Evolutionary conservation across 208 protist genomes (phyloP), one percentile per base, ranked within the genome.

Genomic region (Naegleria lovaniensis): DNA sequence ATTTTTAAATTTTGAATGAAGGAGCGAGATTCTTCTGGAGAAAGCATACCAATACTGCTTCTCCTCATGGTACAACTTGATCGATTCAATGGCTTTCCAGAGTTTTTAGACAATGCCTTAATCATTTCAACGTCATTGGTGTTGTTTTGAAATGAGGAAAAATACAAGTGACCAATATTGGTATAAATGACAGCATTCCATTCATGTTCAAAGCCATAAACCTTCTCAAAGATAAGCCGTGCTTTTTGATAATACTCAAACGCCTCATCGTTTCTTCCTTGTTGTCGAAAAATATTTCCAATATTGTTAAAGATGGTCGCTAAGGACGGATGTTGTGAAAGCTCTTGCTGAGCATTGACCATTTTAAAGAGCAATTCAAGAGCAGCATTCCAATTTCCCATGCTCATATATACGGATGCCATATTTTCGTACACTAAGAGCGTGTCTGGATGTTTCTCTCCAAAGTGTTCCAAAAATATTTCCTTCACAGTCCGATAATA

Each of bases 241-340:
- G 22, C 11, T 41, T 40, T 33, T 33, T 33, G 29, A 84, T 84
- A 84, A 16, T 41, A 38, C 33, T 84, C 38, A 33, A 84, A 40
- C 39, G 76, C 76, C 15, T 84, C 76, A 33, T 38, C 29, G 39
- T 38, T 40, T 84, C 29, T 84, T 19, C 13, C 76, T 84, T 84
- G 76, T 84, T 41, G 38, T 84, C 76, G 7, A 15, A 84, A 84
- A 33, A 84, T 40, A 40, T 84, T 84, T 41, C 76, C 76, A 84
- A 84, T 84, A 7, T 7, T 84, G 33, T 84, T 84, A 16, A 41
- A 84, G 39, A 84, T 0, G 11, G 29, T 84, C 5, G 22, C 76
- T 5, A 33, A 38, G 29, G 33, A 84, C 3, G 76, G 76, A 36
- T 84, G 76, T 15, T 41, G 11, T 39, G 16, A 2, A 84, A 38